phyloP scores from a whole-genome alignment of 352 stramenopile genomes.

The Thraustochytrium sp. region DNA sequence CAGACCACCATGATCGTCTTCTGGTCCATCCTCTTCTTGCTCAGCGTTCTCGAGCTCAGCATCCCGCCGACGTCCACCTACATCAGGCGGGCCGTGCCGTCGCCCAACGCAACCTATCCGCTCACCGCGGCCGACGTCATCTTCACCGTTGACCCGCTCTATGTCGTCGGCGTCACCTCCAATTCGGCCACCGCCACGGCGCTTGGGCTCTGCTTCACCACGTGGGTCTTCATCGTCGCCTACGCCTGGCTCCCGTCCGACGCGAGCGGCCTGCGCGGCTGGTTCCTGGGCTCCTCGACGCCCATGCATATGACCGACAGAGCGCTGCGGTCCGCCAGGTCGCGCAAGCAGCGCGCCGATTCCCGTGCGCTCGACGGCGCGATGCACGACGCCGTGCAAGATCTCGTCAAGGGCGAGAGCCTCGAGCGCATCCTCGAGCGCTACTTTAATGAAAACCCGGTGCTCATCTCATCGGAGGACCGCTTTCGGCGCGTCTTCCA shows the following conservation, averaged over 20 bases:
- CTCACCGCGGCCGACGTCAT: neutral
- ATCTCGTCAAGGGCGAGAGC: neutral
- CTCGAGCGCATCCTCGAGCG: neutral
- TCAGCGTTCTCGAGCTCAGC: neutral
- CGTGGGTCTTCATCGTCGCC: neutral
- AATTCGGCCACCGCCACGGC: neutral
- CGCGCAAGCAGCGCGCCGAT: too few relatives aligned
- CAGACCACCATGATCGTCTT: neutral
- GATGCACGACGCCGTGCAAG: too few relatives aligned
- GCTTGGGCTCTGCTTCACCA: neutral
- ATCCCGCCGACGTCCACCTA: neutral
- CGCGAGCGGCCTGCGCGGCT: neutral
- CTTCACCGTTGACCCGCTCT: neutral
- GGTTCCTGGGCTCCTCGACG: neutral
- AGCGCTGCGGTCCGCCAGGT: too few relatives aligned
- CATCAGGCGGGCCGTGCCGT: neutral
- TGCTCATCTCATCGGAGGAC: neutral
- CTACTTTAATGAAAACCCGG: constrained; percentile 30
- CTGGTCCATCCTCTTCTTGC: neutral
- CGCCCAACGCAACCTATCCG: too few relatives aligned
- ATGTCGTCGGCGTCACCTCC: neutral
- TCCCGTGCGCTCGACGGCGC: too few relatives aligned
- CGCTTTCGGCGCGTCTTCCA: neutral
- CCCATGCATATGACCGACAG: too few relatives aligned
- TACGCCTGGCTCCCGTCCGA: constrained; percentile 21